Percentiles rank a stretch among this genome's conserved stretches.
Conservation (phyloP, 2,329 filamentous ascomycete genomes). For the Trichoderma atroviride region DNA sequence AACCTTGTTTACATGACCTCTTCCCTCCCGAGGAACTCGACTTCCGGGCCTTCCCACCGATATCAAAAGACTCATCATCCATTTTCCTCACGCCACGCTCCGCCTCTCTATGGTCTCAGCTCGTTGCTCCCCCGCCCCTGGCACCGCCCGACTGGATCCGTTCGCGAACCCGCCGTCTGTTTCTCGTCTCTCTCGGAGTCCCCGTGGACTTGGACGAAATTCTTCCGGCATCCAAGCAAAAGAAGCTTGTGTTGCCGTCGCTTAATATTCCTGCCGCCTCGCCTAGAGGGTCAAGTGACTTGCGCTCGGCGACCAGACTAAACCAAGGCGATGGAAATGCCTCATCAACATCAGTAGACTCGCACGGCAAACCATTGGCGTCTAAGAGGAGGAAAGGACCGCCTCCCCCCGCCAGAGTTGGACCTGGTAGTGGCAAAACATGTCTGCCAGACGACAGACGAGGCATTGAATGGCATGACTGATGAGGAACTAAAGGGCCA, state of each 20-base stretch:
- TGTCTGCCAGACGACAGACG: constrained; percentile 80
- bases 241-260: constrained; percentile 92
- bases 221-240: constrained; percentile 93
- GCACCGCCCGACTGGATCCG: constrained; percentile 98
- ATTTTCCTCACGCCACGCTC: constrained; percentile 85
- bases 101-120: constrained; percentile 91
- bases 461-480: constrained; percentile 78
- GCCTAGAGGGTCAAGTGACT: constrained; percentile 58
- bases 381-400: constrained; percentile 58
- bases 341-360: constrained; percentile 62
- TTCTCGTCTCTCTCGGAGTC: constrained; percentile 92
- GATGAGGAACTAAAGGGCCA: constrained; percentile 75
- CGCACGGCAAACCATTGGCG: constrained; percentile 55
- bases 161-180: constrained; percentile 89
- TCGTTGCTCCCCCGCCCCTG: constrained; percentile 90
- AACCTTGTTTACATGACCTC: constrained; percentile 67
- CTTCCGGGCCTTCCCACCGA: constrained; percentile 52
- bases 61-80: constrained; percentile 59
- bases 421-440: constrained; percentile 79
- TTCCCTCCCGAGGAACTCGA: constrained; percentile 63
- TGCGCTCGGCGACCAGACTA: constrained; percentile 51
- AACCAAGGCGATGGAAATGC: constrained; percentile 54
- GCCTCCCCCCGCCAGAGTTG: constrained; percentile 71
- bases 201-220: constrained; percentile 98
- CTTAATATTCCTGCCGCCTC: constrained; percentile 69